Evolutionary conservation across 352 stramenopile species (phyloP), one percentile per base, ranked within the genome.

Genomic region (Aphanomyces astaci): DNA sequence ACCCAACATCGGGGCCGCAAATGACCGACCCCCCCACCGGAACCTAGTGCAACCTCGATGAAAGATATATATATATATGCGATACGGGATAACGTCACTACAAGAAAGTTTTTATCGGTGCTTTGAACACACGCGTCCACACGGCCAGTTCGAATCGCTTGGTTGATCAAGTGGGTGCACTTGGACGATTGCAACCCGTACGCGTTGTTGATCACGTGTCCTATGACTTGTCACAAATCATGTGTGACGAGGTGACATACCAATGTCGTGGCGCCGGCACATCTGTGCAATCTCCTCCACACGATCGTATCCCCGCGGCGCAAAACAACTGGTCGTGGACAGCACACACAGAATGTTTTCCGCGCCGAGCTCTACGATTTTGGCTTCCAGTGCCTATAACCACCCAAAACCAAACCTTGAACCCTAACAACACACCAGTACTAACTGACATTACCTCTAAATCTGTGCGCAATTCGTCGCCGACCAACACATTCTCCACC

Each of bases 51-150:
- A 4, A 36, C n/a, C 0, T 22, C 5, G n/a, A n/a, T n/a, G n/a
- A n/a, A n/a, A n/a, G n/a, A n/a, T n/a, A n/a, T n/a, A n/a, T n/a
- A n/a, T n/a, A 1, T 30, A 57, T 10, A 55, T n/a, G 40, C 19
- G 22, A 25, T 10, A 60, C 7, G 25, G 1, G 15, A 1, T 28
- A 0, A 40, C 15, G 10, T 0, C 19, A 30, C 24, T 46, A 99
- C 92, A 60, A 99, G 76, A 75, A 99, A 99, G 76, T 99, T 99
- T 75, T 99, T 99, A 82, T 99, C 97, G 2, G 97, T 98, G 70
- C 89, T 98, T 73, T 98, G 97, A 30, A 99, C 92, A 48, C 99
- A 87, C 7, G 92, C 90, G 80, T 99, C 96, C 5, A 99, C 96
- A 40, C 94, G 83, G 4, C 94, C 96, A 28, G 92, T 77, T 17